Percentiles rank a stretch among this genome's conserved stretches.
Conservation (phyloP, 331 rosid species). For the Malus hybrid region DNA sequence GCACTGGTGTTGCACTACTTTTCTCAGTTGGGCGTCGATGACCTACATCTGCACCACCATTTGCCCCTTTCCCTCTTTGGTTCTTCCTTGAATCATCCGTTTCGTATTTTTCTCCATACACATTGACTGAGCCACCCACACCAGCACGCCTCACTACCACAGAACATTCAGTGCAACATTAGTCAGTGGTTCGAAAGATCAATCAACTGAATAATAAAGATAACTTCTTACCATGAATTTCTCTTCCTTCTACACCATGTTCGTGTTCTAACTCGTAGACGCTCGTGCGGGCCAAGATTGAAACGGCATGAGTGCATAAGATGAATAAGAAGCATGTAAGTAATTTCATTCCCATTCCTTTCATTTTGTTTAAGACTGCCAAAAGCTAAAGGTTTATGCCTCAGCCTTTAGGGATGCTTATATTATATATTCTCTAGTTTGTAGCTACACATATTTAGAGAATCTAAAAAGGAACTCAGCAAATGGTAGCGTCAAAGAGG, state of each 20-base stretch:
- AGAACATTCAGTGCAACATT: neutral
- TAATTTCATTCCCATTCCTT: neutral
- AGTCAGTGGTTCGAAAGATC: neutral
- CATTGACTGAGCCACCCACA: neutral
- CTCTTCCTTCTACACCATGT: conserved; percentile 3
- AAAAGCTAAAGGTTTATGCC: neutral
- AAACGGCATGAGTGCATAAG: conserved; percentile 11
- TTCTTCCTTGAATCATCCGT: neutral
- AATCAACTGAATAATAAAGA: neutral
- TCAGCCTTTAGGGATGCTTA: neutral
- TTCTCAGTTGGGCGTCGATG: neutral
- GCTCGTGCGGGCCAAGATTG: conserved; percentile 8
- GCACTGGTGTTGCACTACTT: conserved; percentile 11
- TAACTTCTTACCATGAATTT: neutral
- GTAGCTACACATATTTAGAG: neutral
- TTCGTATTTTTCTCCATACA: conserved; percentile 4
- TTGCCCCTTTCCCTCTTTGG: conserved; percentile 21
- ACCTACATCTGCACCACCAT: conserved; percentile 15
- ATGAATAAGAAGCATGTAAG: conserved; percentile 19
- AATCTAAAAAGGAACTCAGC: neutral
- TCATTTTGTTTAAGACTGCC: neutral
- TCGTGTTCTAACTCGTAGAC: conserved; percentile 8
- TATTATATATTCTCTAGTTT: neutral
- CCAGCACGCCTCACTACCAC: neutral
- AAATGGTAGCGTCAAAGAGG: neutral